Base-by-base conservation (phyloP, 257 asterid species). In the Solanum habrochaites region DNA sequence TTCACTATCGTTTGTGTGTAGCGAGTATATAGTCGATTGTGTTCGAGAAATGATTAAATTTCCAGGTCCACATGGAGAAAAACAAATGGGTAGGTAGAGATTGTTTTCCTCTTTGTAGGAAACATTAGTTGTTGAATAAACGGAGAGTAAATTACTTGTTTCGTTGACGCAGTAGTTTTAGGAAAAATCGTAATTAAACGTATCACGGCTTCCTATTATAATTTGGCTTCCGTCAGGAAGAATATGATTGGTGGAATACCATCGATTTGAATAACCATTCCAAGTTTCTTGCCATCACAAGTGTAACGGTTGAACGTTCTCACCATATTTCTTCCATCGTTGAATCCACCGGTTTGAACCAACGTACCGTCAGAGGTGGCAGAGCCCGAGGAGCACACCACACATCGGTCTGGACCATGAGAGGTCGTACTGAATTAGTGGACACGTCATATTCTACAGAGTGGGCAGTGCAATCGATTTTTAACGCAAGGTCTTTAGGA, bases 371-470 rank as follows among this genome's bases (percentile, higher is more conserved):
- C 91, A 0, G 91, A 83, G 81, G 80, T 84, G 78, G 85, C 91
- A 1, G 94, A 80, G 4, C 91, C 95, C 14, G 94, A 89, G 42
- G 96, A 92, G 92, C 94, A 92, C 95, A 92, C 95, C 95, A 91
- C 25, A 88, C 87, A 13, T 93, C 88, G 31, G 95, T 91, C 29
- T 32, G 89, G 62, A 93, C 92, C 27, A 14, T 91, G 52, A 93
- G 92, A 2, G 96, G 93, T 4, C 93, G 89, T 6, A 88, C 6
- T 29, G 92, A 49, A 75, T 92, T 93, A 0, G 87, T 4, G 9
- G 74, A 74, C 43, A 91, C 93, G 15, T 92, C 93, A 43, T 92
- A 92, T 21, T 92, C 94, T 1, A 93, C 91, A 0, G 96, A 93
- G 82, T 93, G 96, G 1, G 96, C 93, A 3, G 93, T 92, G 87